Evolutionary conservation across 139 green algal species (phyloP).

Genomic region (Penium margaritaceum): DNA sequence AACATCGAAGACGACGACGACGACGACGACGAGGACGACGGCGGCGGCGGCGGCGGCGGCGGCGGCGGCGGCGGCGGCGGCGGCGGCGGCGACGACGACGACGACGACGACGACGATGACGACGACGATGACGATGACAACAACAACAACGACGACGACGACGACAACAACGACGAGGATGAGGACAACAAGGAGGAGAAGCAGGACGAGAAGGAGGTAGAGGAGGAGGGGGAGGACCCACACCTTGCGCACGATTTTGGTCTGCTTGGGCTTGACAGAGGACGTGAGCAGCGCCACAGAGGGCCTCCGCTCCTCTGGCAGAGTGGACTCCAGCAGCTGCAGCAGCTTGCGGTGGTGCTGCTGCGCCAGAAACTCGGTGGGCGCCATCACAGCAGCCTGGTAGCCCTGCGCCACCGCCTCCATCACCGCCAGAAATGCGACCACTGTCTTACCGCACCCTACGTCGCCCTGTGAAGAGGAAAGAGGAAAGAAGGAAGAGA

Average conservation of each 20-base stretch:
- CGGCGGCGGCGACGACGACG: no score
- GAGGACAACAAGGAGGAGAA: no score
- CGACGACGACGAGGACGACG: no score
- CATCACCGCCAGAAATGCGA: conserved; percentile 72
- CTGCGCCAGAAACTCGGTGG: conserved; percentile 71
- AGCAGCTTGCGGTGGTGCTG: conserved; percentile 40
- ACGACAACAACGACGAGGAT: no score
- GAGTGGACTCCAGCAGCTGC: conserved; percentile 19
- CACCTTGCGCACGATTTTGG: conserved; percentile 27
- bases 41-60: no score
- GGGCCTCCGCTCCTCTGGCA: conserved; percentile 14
- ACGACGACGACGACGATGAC: no score
- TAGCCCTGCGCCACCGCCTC: conserved; percentile 48
- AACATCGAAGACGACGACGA: no score
- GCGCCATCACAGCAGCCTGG: conserved; percentile 77
- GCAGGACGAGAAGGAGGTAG: neutral
- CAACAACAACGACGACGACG: no score
- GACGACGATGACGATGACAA: no score
- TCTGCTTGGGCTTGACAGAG: conserved; percentile 35
- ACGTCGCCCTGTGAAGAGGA: conserved; percentile 93
- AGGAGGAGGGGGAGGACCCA: no score
- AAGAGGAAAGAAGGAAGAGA: no score
- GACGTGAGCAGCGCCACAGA: conserved; percentile 42
- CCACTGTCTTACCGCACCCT: conserved; percentile 85
- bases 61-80: no score